A percentile compares a stretch with the other conserved stretches of the same genome.
phyloP scores from a whole-genome alignment of 768 basidiomycete genomes.

The Tricholoma furcatifolium region DNA sequence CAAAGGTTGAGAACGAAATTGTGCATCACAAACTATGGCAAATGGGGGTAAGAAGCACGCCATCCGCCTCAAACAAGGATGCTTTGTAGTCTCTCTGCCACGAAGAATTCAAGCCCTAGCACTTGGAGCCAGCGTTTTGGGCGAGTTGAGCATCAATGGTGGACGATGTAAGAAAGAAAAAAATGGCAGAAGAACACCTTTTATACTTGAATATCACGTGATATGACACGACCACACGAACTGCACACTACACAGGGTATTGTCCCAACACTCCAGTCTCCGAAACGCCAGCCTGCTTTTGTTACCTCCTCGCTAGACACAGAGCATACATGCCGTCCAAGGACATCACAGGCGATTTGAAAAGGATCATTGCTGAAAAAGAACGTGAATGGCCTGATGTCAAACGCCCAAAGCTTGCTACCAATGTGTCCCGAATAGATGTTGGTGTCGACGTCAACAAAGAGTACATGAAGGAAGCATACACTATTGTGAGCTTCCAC shows the following conservation, averaged over 20 bases:
- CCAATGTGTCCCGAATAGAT: conserved; percentile 30
- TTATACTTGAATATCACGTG: conserved; percentile 7
- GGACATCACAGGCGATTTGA: conserved; percentile 66
- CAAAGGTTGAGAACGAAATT: conserved; percentile 6
- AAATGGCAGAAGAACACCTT: neutral
- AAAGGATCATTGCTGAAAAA: conserved; percentile 47
- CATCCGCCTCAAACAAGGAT: conserved; percentile 78
- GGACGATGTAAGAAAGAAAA: neutral
- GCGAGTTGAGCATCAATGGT: conserved; percentile 1
- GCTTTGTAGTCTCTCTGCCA: conserved; percentile 27
- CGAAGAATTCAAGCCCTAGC: conserved; percentile 8
- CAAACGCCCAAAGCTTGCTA: conserved; percentile 49
- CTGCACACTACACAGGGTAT: too few species aligned
- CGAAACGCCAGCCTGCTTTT: neutral
- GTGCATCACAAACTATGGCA: conserved; percentile 59
- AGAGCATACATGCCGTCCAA: conserved; percentile 47
- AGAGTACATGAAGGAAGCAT: conserved; percentile 74
- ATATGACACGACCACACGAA: neutral
- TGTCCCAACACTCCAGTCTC: too few species aligned
- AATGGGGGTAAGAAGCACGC: conserved; percentile 47
- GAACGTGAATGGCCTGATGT: conserved; percentile 37
- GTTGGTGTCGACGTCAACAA: conserved; percentile 46
- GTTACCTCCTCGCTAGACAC: neutral
- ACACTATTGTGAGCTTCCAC: conserved; percentile 53
- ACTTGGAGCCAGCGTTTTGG: conserved; percentile 8